phyloP scores from a whole-genome alignment of 208 protist genomes.

The Giardia muris region DNA sequence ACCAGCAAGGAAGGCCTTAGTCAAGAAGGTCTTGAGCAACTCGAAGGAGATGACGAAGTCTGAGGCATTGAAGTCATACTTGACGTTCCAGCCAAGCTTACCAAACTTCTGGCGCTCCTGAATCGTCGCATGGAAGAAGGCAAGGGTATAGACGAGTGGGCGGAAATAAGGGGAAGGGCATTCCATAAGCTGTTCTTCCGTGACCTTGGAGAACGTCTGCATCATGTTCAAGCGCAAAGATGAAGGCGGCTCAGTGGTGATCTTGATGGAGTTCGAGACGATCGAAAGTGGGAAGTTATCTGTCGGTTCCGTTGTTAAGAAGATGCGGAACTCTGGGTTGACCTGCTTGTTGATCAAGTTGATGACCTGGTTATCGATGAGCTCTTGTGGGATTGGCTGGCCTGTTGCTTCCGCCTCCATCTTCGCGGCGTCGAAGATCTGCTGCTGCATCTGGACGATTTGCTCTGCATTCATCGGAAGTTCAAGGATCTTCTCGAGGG shows the following conservation, averaged over 20 bases:
- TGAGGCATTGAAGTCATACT: slow-evolving; percentile 96
- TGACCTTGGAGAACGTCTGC: slow-evolving; percentile 76
- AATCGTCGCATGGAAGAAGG: slow-evolving; percentile 94
- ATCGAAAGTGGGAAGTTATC: slow-evolving; percentile 86
- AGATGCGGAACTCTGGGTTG: slow-evolving; percentile 87
- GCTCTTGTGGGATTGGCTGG: background rate
- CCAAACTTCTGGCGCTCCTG: slow-evolving; percentile 59
- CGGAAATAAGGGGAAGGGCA: slow-evolving; percentile 80
- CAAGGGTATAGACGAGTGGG: slow-evolving; percentile 83
- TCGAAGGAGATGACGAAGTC: slow-evolving; percentile 87
- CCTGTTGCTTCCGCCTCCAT: background rate
- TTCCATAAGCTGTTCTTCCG: slow-evolving; percentile 67
- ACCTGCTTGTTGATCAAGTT: slow-evolving; percentile 54
- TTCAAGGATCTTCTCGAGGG: slow-evolving; percentile 86
- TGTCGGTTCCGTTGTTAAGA: slow-evolving; percentile 91
- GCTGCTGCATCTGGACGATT: background rate
- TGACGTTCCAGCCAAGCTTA: slow-evolving; percentile 84
- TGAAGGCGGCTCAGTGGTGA: slow-evolving; percentile 93
- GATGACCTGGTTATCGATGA: background rate
- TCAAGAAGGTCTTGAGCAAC: slow-evolving; percentile 82
- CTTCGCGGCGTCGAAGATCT: background rate
- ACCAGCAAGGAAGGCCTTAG: slow-evolving; percentile 74
- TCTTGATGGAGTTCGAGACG: slow-evolving; percentile 54
- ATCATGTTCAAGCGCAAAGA: slow-evolving; percentile 93
- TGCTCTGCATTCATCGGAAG: slow-evolving; percentile 27